Evolutionary conservation across 345 rosid species (phyloP).

Genomic region (Schrenkiella parvula): DNA sequence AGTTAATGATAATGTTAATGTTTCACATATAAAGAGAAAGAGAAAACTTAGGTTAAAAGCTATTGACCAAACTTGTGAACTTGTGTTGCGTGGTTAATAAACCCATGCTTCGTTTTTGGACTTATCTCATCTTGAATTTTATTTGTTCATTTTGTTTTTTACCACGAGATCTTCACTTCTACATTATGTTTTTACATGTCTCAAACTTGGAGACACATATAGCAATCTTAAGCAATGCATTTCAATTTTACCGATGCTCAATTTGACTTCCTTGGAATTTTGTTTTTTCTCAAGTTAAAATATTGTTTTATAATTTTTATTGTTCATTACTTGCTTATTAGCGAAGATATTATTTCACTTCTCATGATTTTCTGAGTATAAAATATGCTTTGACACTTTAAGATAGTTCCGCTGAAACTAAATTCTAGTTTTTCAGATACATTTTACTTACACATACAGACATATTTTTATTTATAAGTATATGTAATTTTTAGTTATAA

Average conservation of each 20-base stretch:
- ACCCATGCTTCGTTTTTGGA: conserved; percentile 18
- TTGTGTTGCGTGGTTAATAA: conserved; percentile 18
- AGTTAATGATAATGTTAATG: conserved; percentile 17
- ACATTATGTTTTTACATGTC: conserved; percentile 25
- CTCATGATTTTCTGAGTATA: not conserved
- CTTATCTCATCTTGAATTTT: conserved; percentile 11
- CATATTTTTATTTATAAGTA: not conserved
- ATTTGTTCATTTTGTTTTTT: not conserved
- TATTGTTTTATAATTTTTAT: not conserved
- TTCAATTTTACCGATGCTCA: conserved; percentile 27
- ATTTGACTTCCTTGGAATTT: not conserved
- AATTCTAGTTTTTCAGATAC: not conserved
- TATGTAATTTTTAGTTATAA: not conserved
- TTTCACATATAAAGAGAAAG: conserved; percentile 44
- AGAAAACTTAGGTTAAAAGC: conserved; percentile 41
- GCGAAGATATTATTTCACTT: not conserved
- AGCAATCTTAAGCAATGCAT: conserved; percentile 35
- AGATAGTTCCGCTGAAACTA: not conserved
- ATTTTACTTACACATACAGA: not conserved
- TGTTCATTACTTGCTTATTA: not conserved
- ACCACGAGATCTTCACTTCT: conserved; percentile 33
- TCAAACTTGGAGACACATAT: conserved; percentile 33
- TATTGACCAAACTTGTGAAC: conserved; percentile 38
- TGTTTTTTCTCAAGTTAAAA: not conserved
- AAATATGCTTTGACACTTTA: not conserved